These are phyloP conservation scores for Apiospora phragmitis DNA, from an alignment of 2,329 filamentous ascomycete genomes.

Conservation along the genomic window DNA sequence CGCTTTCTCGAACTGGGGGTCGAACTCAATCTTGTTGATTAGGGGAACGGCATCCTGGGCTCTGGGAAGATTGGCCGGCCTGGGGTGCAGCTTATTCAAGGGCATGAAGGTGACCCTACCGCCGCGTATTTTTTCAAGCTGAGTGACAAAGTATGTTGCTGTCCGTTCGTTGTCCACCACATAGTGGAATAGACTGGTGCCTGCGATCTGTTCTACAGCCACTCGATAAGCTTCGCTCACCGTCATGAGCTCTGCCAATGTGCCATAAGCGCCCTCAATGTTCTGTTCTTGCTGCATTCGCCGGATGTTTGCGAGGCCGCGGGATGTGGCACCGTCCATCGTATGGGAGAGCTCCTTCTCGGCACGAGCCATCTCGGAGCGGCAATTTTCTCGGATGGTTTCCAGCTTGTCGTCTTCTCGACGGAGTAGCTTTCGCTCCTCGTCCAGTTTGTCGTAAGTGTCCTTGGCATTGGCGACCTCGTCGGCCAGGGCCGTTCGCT, in stretches of 20 bases:
- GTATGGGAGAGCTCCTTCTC: constrained; percentile 77
- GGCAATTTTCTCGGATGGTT: constrained; percentile 73
- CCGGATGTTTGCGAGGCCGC: constrained; percentile 83
- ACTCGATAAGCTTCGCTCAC: constrained; percentile 83
- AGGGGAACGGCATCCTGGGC: constrained; percentile 87
- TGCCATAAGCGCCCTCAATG: constrained; percentile 87
- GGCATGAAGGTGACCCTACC: constrained; percentile 96
- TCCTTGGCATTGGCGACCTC: constrained; percentile 78
- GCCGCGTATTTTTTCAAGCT: constrained; percentile 74
- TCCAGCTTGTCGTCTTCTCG: constrained; percentile 87
- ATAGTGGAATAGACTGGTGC: constrained; percentile 91
- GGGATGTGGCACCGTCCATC: constrained; percentile 86
- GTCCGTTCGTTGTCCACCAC: constrained; percentile 91
- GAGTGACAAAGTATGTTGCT: constrained; percentile 77
- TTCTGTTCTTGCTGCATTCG: constrained; percentile 77
- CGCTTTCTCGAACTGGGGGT: constrained; percentile 75
- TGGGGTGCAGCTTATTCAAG: constrained; percentile 75
- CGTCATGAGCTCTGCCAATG: constrained; percentile 87
- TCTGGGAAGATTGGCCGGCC: constrained; percentile 74
- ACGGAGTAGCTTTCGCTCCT: constrained; percentile 84
- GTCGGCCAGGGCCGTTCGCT: constrained; percentile 70
- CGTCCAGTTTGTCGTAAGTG: constrained; percentile 73
- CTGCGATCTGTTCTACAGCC: constrained; percentile 90
- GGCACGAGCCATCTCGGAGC: constrained; percentile 74
- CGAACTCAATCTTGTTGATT: constrained; percentile 80